Evolutionary conservation across 1,139 yeast genomes (phyloP).

Genomic region (Yamadazyma conglobata): DNA sequence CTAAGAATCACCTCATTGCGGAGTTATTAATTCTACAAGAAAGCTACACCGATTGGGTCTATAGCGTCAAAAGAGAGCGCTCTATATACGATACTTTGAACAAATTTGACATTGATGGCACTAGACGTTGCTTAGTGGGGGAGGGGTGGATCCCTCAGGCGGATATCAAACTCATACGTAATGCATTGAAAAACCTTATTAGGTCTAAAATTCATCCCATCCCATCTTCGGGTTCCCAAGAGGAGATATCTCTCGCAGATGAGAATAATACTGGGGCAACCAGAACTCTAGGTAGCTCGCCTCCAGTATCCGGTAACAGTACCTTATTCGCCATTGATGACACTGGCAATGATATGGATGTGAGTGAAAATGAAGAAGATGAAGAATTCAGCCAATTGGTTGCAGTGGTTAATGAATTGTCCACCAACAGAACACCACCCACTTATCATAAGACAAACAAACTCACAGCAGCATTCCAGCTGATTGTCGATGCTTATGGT

Average conservation of each 20-base stretch:
- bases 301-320: conserved; percentile 2
- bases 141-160: conserved; percentile 89
- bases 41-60: conserved; percentile 31
- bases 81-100: conserved; percentile 73
- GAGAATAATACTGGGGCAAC: not conserved
- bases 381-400: conserved; percentile 31
- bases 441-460: conserved; percentile 90
- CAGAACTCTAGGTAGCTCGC: not conserved
- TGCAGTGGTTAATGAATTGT: conserved; percentile 71
- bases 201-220: conserved; percentile 21
- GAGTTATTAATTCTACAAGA: conserved; percentile 74
- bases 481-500: conserved; percentile 93
- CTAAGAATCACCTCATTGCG: conserved; percentile 64
- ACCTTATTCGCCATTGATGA: conserved; percentile 57
- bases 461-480: conserved; percentile 88
- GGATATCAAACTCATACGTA: conserved; percentile 25
- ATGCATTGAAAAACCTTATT: conserved; percentile 24
- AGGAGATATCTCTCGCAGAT: conserved; percentile 19
- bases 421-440: conserved; percentile 86
- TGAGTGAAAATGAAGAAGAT: conserved; percentile 17
- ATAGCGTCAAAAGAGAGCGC: conserved; percentile 63
- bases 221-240: conserved; percentile 16
- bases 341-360: conserved; percentile 15
- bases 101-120: conserved; percentile 77
- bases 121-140: conserved; percentile 87